Evolutionary conservation across 2,329 filamentous ascomycete genomes (phyloP), one percentile per base, ranked within the genome.

Genomic region (Neocatenulostroma microsporum): DNA sequence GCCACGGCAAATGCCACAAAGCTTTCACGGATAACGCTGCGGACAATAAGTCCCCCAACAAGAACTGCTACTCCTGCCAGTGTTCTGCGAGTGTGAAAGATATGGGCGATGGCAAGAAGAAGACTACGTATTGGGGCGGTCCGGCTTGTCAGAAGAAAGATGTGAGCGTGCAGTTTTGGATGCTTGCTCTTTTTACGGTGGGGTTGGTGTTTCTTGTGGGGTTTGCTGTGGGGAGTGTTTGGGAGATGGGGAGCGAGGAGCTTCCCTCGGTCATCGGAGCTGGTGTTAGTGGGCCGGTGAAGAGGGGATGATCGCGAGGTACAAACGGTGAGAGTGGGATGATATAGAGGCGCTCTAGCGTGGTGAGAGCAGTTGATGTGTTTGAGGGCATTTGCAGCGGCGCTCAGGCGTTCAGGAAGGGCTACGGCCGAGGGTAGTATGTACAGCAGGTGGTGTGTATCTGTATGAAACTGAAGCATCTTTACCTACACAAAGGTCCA

Each of bases 211-310:
- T 76, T 30, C 63, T 84, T 24, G 64, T 93, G 19, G 71, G 70
- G 24, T 80, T 82, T 57, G 78, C 77, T 9, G 80, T 96, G 50
- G 78, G 80, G 5, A 68, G 94, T 70, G 62, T 98, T 36, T 91
- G 82, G 62, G 80, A 69, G 45, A 84, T 96, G 54, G 91, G 89
- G 21, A 76, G 83, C 59, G 80, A 94, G 67, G 82, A 87, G 63
- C 69, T 96, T 46, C 91, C 91, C 0, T 87, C 87, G 51, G 89
- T 98, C 7, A 88, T 98, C 61, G 86, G 87, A n/a, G 91, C 91
- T 31, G 91, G 91, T 46, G 89, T 98, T 25, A 84, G 82, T 47
- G 76, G 78, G 40, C 72, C 79, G 2, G 32, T 34, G 19, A 42
- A 36, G 37, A 18, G 40, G 31, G n/a, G n/a, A n/a, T n/a, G n/a